These are phyloP conservation scores for Stephania yunnanensis DNA, from an alignment of 164 flowering plant species.

Conservation along the genomic window DNA sequence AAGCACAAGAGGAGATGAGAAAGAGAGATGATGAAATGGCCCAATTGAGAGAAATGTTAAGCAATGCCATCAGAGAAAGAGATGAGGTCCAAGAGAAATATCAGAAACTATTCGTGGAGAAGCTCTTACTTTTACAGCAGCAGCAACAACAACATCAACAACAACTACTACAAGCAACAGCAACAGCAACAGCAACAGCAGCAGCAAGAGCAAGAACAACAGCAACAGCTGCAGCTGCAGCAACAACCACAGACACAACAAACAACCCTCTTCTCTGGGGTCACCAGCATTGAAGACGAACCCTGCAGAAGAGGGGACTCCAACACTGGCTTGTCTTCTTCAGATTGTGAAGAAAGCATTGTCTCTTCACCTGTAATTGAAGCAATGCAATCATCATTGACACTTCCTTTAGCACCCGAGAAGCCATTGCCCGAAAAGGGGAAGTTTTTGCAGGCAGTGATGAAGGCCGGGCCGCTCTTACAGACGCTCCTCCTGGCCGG, in stretches of 20 bases:
- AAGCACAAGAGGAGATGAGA: slow-evolving; percentile 66
- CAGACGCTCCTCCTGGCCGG: slow-evolving; percentile 89
- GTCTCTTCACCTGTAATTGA: slow-evolving; percentile 51
- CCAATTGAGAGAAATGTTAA: slow-evolving; percentile 49
- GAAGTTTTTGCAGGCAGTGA: slow-evolving; percentile 82
- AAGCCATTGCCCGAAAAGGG: slow-evolving; percentile 90
- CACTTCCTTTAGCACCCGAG: slow-evolving; percentile 18
- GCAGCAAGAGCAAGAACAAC: slow-evolving; percentile 10
- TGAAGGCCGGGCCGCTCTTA: slow-evolving; percentile 93
- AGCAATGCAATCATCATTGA: slow-evolving; percentile 17
- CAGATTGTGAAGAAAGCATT: slow-evolving; percentile 85
- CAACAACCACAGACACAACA: slow-evolving; percentile 10
- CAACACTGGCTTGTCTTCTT: slow-evolving; percentile 54
- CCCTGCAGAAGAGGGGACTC: slow-evolving; percentile 44
- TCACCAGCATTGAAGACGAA: slow-evolving; percentile 64
- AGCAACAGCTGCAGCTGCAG: slow-evolving; percentile 34
- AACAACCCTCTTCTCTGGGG: slow-evolving; percentile 25
- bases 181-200: slow-evolving; percentile 37
- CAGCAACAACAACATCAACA: slow-evolving; percentile 29
- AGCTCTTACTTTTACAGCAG: slow-evolving; percentile 41
- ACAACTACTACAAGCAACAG: neutral
- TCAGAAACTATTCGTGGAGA: slow-evolving; percentile 46
- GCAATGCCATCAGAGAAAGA: slow-evolving; percentile 44
- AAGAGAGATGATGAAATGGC: slow-evolving; percentile 56
- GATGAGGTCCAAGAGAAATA: slow-evolving; percentile 67